Base-by-base conservation (phyloP, 257 asterid species). In the Capsicum pubescens region DNA sequence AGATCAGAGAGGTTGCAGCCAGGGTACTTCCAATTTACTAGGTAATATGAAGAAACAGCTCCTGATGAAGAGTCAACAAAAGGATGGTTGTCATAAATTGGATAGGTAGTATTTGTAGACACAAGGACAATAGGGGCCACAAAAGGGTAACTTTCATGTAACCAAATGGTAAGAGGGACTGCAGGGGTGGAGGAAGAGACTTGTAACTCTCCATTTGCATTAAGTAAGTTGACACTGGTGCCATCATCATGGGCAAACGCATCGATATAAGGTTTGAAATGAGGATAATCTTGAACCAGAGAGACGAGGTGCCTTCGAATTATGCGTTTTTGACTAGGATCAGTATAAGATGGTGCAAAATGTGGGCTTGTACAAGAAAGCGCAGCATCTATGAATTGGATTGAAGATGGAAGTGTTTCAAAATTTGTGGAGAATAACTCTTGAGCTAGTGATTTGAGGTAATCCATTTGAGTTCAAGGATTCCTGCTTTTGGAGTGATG, bases 261-360 rank as follows among this genome's bases (percentile, higher is more conserved):
- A 72, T 83, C 93, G 4, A 91, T 80, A 9, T 89, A 85, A 78
- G 93, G 95, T 17, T 80, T 86, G n/a, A 93, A 84, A 26, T 87
- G 83, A 69, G 94, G 90, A 86, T 83, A 92, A 46, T 92, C 89
- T 17, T 88, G 93, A 59, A 92, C 80, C 32, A 93, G 87, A 9
- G 92, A 85, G 42, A 89, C 35, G 85, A 93, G 91, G 79, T 93
- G 95, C 5, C 90, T 58, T 52, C 93, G 87, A 77, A 93, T 92
- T 14, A 92, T 87, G 93, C 94, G 88, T 87, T 89, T 93, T 72
- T 93, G 93, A 64, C 90, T 89, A 66, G 94, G 97, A 89, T 91
- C 92, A 26, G 88, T 10, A 83, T 93, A 93, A 1, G 95, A 87
- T 14, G 91, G 86, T 21, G 93, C 90, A 55, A 84, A 79, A 8